phyloP scores from a whole-genome alignment of 768 basidiomycete species.

The Lentinula edodes region DNA sequence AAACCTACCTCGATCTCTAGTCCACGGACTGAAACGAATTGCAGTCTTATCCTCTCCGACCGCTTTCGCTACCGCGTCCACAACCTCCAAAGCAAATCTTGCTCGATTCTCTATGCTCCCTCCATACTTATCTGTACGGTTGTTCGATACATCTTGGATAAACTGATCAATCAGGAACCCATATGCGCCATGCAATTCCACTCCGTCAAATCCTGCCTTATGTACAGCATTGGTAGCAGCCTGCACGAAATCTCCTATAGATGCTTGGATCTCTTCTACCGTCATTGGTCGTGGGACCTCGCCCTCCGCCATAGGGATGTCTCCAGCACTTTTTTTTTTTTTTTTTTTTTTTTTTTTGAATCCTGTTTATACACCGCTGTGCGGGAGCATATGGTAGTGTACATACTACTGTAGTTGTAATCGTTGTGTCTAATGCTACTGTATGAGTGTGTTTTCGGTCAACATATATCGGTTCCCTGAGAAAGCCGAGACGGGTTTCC shows the following conservation, averaged over 20 bases:
- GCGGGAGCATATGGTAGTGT: too few relatives aligned
- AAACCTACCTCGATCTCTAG: conserved; percentile 17
- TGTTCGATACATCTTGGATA: conserved; percentile 33
- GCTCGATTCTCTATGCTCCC: conserved; percentile 43
- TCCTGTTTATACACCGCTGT: too few relatives aligned
- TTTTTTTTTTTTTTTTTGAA: too few relatives aligned
- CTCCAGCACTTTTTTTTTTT: too few relatives aligned
- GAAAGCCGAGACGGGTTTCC: too few relatives aligned
- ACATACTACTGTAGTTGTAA: too few relatives aligned
- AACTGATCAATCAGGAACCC: conserved; percentile 38
- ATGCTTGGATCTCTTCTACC: conserved; percentile 30
- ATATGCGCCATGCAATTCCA: conserved; percentile 35
- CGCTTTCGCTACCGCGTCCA: conserved; percentile 30
- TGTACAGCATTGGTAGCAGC: conserved; percentile 36
- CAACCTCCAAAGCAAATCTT: conserved; percentile 38
- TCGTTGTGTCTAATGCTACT: too few relatives aligned
- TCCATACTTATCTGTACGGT: conserved; percentile 46
- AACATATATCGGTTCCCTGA: too few relatives aligned
- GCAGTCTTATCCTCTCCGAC: conserved; percentile 40
- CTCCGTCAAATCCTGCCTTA: conserved; percentile 50
- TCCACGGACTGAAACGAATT: conserved; percentile 40
- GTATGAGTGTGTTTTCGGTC: too few relatives aligned
- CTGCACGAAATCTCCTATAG: conserved; percentile 30
- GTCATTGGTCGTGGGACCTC: conserved; percentile 25
- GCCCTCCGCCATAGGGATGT: conserved; percentile 2